A percentile compares a stretch with the other conserved stretches of the same genome.
phyloP scores from a whole-genome alignment of 257 asterid genomes.

The Capsicum baccatum region DNA sequence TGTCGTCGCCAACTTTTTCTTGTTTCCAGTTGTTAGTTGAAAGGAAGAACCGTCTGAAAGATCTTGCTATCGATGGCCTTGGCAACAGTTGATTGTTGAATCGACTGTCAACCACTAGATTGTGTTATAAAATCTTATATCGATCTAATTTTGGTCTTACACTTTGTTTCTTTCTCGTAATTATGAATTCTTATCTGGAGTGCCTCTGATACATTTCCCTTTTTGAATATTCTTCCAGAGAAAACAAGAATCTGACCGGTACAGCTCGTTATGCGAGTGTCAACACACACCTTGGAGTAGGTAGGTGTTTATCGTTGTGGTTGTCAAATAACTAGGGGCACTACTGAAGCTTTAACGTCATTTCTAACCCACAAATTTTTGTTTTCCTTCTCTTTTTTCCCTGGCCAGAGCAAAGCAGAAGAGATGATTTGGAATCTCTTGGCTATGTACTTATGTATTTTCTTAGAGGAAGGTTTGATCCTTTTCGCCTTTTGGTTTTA shows the following conservation, averaged over 20 bases:
- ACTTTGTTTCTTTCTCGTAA: conserved; percentile 10
- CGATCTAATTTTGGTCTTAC: neutral
- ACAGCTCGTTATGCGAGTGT: conserved; percentile 98
- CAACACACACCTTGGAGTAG: conserved; percentile 91
- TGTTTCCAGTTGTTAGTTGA: neutral
- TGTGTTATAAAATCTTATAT: conserved; percentile 2
- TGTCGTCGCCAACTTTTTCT: neutral
- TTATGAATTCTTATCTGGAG: neutral
- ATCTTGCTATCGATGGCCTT: conserved; percentile 18
- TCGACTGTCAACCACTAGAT: neutral
- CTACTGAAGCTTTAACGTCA: neutral
- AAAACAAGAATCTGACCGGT: conserved; percentile 93
- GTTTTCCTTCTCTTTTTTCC: conserved; percentile 24
- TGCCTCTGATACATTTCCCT: neutral
- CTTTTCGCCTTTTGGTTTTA: conserved; percentile 28
- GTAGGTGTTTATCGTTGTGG: conserved; percentile 47
- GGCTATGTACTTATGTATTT: conserved; percentile 97
- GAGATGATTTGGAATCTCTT: conserved; percentile 97
- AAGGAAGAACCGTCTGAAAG: conserved; percentile 6
- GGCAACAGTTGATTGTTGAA: neutral
- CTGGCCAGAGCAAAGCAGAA: conserved; percentile 90
- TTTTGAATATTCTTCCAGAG: conserved; percentile 52
- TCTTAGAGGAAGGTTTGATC: conserved; percentile 85
- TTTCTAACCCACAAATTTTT: neutral
- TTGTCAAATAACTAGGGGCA: neutral